Evolutionary conservation across 805 yeast species (phyloP).

Genomic region (Komagataella kurtzmanii): DNA sequence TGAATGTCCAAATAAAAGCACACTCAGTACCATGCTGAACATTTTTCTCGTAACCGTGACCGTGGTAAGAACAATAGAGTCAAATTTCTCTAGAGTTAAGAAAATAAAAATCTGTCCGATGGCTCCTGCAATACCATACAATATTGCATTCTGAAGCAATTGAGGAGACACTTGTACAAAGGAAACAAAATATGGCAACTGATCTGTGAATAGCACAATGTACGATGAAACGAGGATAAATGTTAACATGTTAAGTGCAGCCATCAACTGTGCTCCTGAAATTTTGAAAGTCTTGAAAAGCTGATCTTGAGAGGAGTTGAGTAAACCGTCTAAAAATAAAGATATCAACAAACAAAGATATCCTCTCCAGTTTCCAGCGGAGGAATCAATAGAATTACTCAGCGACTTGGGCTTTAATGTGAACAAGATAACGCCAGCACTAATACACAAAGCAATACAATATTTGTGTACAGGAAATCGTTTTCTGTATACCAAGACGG

Average conservation of each 20-base stretch:
- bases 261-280: constrained; percentile 85
- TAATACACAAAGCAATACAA: constrained; percentile 63
- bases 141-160: constrained; percentile 42
- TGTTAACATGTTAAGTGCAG: constrained; percentile 39
- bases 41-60: constrained; percentile 94
- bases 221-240: constrained; percentile 34
- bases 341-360: constrained; percentile 43
- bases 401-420: constrained; percentile 31
- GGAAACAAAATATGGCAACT: constrained; percentile 30
- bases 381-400: constrained; percentile 14
- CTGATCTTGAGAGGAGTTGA: constrained; percentile 88
- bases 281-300: constrained; percentile 39
- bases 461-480: constrained; percentile 67
- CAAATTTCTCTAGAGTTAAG: constrained; percentile 69
- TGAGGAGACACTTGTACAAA: constrained; percentile 34
- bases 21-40: constrained; percentile 89
- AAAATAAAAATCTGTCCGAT: constrained; percentile 93
- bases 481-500: constrained; percentile 53
- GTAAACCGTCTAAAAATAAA: constrained; percentile 77
- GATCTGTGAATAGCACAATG: constrained; percentile 30
- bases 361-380: constrained; percentile 35
- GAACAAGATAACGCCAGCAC: constrained; percentile 72
- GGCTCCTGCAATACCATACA: constrained; percentile 73
- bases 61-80: constrained; percentile 74
- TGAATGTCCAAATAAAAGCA: constrained; percentile 72